These are phyloP conservation scores for Echinochloa phyllopogon DNA, from an alignment of 176 grass and related monocot genomes.

Conservation along the genomic window DNA sequence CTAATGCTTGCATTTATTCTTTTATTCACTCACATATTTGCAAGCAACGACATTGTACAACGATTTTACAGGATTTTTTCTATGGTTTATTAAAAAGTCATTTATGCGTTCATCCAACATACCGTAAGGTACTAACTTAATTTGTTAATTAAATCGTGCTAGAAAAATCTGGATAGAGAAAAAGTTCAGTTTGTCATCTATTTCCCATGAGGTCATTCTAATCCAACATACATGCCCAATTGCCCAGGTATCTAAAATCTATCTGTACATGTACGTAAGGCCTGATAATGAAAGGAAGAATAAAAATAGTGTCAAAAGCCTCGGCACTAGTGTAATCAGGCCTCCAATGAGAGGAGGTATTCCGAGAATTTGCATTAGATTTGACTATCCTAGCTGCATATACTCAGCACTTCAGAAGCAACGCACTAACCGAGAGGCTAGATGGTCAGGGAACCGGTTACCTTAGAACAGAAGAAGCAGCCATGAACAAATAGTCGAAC, in stretches of 20 bases:
- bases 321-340: not conserved
- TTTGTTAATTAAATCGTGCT: not conserved
- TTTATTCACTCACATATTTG: not conserved
- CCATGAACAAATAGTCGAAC: not conserved
- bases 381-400: constrained; percentile 34
- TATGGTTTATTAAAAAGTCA: not conserved
- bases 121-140: not conserved
- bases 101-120: not conserved
- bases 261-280: not conserved
- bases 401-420: not conserved
- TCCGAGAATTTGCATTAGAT: constrained; percentile 18
- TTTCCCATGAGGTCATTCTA: not conserved
- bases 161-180: not conserved
- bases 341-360: not conserved
- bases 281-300: constrained; percentile 32
- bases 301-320: constrained; percentile 11
- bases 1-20: not conserved
- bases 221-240: not conserved
- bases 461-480: not conserved
- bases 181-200: not conserved
- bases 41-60: not conserved
- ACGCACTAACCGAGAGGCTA: constrained; percentile 41
- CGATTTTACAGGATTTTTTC: not conserved
- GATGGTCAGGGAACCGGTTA: constrained; percentile 1
- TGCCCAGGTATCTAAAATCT: not conserved